Percentiles rank a stretch among this genome's conserved stretches.
phyloP scores from a whole-genome alignment of 768 basidiomycete species.

The Boletus sp. region DNA sequence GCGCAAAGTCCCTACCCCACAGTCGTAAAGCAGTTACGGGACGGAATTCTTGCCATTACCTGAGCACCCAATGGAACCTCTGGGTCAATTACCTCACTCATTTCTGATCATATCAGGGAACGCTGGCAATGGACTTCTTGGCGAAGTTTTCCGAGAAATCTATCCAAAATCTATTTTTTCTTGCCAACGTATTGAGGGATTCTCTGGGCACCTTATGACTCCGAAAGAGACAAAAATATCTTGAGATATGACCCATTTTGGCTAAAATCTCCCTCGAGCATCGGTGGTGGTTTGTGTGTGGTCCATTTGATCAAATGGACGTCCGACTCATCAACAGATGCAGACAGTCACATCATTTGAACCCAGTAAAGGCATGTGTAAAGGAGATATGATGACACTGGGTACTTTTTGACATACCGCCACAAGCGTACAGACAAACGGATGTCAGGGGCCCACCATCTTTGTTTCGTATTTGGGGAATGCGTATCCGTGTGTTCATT shows the following conservation, averaged over 20 bases:
- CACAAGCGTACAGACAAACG: background rate
- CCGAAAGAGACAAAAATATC: background rate
- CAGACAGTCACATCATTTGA: conserved; percentile 1
- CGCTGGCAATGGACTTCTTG: conserved; percentile 1
- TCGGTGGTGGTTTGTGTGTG: background rate
- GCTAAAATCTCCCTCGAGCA: background rate
- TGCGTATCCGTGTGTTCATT: conserved; percentile 3
- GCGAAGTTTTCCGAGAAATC: background rate
- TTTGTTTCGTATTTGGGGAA: conserved; percentile 2
- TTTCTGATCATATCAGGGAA: background rate
- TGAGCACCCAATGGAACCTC: conserved; percentile 1
- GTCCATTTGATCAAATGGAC: conserved; percentile 11
- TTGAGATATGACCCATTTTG: background rate
- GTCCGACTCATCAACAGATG: conserved; percentile 21
- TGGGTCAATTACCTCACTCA: conserved; percentile 2
- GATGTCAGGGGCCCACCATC: background rate
- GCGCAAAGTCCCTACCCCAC: conserved; percentile 25
- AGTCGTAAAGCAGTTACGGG: conserved; percentile 14
- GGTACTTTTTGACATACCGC: background rate
- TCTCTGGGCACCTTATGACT: too few relatives aligned
- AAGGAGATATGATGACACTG: background rate
- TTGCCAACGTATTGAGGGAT: background rate
- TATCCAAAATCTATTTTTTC: background rate
- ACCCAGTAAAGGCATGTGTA: background rate
- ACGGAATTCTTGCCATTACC: conserved; percentile 1